Evolutionary conservation across 768 basidiomycete species (phyloP), one percentile per base, ranked within the genome.

Genomic region (Russula virescens): DNA sequence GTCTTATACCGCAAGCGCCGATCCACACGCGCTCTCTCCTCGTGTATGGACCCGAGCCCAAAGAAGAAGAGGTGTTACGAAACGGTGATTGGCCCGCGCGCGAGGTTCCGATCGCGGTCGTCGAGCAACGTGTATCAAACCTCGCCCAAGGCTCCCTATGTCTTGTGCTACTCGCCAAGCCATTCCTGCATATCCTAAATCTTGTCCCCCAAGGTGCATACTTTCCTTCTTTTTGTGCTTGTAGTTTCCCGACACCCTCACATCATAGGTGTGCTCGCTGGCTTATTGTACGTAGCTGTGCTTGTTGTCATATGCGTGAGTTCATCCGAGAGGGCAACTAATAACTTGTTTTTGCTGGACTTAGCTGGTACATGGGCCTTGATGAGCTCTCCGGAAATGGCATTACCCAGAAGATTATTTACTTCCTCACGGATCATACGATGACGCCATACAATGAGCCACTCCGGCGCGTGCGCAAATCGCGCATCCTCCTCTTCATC

Each of bases 51-150:
- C 73, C 67, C 3, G 71, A 75, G 13, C 45, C 60, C 1, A 78
- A 78, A 66, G 74, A 70, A 69, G 16, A 68, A 64, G 28, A 74
- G 75, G 76, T 78, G 38, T 73, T 75, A 31, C 71, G 75, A 60
- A 72, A 76, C 46, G 23, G 50, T 40, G 64, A 62, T 8, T 65
- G 60, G 52, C 55, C 60, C 34, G 65, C 40, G 35, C 74, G 69
- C 48, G 85, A 88, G 69, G 78, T 84, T 0, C 86, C 88, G 1
- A 66, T 90, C 9, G 82, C 82, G 0, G 89, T 97, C 1, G 89
- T 97, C 5, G 94, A 98, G 71, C 94, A 97, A 74, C 81, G 94
- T n/a, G 84, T 92, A 13, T 95, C 92, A 9, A 95, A 97, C 71
- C 79, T 97, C 21, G 87, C 85, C 0, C 90, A 97, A 72, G 92